Evolutionary conservation across 192 early-diverging fungal genomes (phyloP).

Genomic region (Geranomyces michiganensis): DNA sequence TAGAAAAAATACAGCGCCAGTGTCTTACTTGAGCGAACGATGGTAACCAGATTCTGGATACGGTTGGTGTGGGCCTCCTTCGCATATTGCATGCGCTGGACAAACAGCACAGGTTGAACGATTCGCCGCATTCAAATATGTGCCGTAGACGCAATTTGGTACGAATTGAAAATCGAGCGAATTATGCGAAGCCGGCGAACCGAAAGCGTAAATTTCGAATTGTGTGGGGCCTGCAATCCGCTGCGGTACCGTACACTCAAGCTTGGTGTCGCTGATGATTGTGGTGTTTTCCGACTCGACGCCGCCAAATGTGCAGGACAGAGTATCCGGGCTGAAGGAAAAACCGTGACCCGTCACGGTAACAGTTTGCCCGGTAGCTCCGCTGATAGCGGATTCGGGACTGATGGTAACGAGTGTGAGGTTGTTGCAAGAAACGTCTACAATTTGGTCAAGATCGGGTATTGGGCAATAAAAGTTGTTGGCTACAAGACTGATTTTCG

Average conservation of each 20-base stretch:
- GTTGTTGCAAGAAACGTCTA: conserved; percentile 14
- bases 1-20: background rate
- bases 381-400: conserved; percentile 10
- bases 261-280: background rate
- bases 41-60: conserved; percentile 34
- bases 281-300: conserved; percentile 1
- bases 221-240: conserved; percentile 5
- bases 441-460: conserved; percentile 21
- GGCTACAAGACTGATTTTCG: background rate
- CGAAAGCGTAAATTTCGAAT: conserved; percentile 16
- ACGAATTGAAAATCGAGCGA: conserved; percentile 14
- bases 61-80: background rate
- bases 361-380: background rate
- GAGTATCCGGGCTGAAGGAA: background rate
- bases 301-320: conserved; percentile 24
- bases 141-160: conserved; percentile 23
- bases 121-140: conserved; percentile 18
- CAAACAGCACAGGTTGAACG: conserved; percentile 10
- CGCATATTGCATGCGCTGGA: conserved; percentile 28
- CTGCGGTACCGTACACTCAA: conserved; percentile 16
- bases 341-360: conserved; percentile 15
- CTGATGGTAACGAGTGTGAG: conserved; percentile 8
- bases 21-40: conserved; percentile 12
- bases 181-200: conserved; percentile 9
- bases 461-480: conserved; percentile 35